Base-by-base conservation (phyloP, 192 early-diverging fungal genomes). In the Coemansia sp. region DNA sequence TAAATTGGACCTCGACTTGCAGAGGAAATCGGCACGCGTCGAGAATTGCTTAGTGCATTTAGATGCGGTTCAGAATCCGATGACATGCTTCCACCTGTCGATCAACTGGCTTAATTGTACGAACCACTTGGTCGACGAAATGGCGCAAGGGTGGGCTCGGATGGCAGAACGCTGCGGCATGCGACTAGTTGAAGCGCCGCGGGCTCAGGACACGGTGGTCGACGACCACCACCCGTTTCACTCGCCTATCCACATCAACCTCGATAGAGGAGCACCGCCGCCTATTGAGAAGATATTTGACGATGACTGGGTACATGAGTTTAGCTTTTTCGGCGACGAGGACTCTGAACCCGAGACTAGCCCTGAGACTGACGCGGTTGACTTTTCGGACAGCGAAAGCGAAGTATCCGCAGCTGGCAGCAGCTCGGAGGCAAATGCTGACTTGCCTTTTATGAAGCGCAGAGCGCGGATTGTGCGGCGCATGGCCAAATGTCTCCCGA, bases 51-150 rank as follows among this genome's bases (percentile, higher is more conserved):
- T 91, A 47, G 72, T 99, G 47, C 95, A 99, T 65, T 89, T 94
- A 64, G 97, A 99, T 69, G 89, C 92, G 4, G 83, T 92, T 20
- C 91, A 97, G 76, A 96, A 96, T 65, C 86, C 93, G 18, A 85
- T 86, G 59, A 87, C 91, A 55, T 94, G 94, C 72, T 99, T 93
- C 69, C 95, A 98, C 65, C 89, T 98, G 56, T 92, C 95, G 68
- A 69, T 99, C 18, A 89, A 96, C 80, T 99, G 97, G 97, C 78
- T 98, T 16, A 94, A 93, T 43, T 99, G 96, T 76, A 96, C 94
- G 2, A 91, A 93, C 10, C 75, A 91, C 39, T 71, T 94, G 39
- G 88, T 99, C 13, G 93, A 97, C 63, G 95, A 98, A 47, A 72
- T 95, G 58, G 82, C 98, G 27, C 85, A 83, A 40, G 76, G 78